phyloP scores from a whole-genome alignment of 2,329 filamentous ascomycete species.

The Cordyceps cicadae region DNA sequence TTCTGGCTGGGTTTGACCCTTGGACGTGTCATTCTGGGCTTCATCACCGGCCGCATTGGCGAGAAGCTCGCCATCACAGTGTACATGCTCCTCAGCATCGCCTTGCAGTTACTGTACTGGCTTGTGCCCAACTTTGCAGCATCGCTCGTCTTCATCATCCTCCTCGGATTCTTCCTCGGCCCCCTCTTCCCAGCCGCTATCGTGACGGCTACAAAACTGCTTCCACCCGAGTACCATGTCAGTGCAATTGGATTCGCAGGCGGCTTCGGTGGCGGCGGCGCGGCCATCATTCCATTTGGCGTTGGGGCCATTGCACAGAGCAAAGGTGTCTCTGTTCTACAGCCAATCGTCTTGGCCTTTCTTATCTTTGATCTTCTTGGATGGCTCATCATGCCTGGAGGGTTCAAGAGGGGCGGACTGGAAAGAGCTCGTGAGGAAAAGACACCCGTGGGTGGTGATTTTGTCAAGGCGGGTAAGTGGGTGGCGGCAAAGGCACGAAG shows the following conservation, averaged over 20 bases:
- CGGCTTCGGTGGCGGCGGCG: conserved; percentile 67
- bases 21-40: conserved; percentile 64
- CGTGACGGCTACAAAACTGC: conserved; percentile 63
- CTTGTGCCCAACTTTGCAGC: conserved; percentile 69
- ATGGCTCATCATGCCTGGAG: conserved; percentile 38
- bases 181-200: conserved; percentile 71
- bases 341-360: conserved; percentile 46
- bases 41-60: conserved; percentile 64
- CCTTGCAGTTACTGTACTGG: conserved; percentile 68
- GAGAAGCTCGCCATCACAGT: conserved; percentile 57
- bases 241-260: conserved; percentile 74
- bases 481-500: conserved; percentile 13
- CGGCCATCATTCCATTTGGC: conserved; percentile 56
- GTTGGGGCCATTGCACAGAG: conserved; percentile 59
- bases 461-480: conserved; percentile 15
- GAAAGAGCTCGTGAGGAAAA: conserved; percentile 31
- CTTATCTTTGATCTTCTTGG: conserved; percentile 35
- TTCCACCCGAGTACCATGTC: conserved; percentile 67
- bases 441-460: conserved; percentile 28
- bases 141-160: conserved; percentile 59
- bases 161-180: conserved; percentile 73
- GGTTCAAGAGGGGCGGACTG: conserved; percentile 30
- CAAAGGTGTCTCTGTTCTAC: conserved; percentile 47
- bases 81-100: conserved; percentile 58
- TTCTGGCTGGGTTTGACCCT: conserved; percentile 80